These are phyloP conservation scores for Dothideomycetes sp. DNA, from an alignment of 2,329 filamentous ascomycete species.

Conservation along the genomic window DNA sequence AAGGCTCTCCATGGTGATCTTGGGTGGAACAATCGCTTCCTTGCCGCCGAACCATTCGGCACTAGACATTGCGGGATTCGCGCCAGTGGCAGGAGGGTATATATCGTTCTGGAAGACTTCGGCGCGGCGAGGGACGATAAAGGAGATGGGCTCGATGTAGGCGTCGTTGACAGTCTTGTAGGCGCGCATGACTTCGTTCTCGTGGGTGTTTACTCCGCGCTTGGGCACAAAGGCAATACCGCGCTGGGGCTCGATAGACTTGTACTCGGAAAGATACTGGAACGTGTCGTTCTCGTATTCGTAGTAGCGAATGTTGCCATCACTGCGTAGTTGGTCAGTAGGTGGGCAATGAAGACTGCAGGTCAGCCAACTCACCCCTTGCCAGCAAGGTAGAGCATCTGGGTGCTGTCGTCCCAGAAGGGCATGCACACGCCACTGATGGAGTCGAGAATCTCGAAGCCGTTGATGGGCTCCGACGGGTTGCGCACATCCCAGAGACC, in stretches of 20 bases:
- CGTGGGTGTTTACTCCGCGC: constrained; percentile 88
- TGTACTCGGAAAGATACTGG: constrained; percentile 93
- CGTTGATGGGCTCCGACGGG: constrained; percentile 69
- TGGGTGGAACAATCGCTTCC: constrained; percentile 63
- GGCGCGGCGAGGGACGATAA: constrained; percentile 86
- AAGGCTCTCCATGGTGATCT: constrained; percentile 86
- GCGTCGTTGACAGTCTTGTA: constrained; percentile 95
- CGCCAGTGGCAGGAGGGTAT: constrained; percentile 73
- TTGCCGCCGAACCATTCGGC: constrained; percentile 82
- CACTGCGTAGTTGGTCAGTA: constrained; percentile 40
- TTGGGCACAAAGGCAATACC: constrained; percentile 91
- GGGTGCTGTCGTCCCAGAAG: constrained; percentile 97
- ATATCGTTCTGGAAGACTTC: constrained; percentile 97
- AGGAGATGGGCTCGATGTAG: constrained; percentile 94
- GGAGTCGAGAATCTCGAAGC: constrained; percentile 82
- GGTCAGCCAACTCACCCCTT: constrained; percentile 61
- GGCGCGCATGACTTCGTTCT: constrained; percentile 89
- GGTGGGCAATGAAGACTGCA: too few relatives aligned
- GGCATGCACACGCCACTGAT: constrained; percentile 98
- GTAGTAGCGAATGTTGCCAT: constrained; percentile 98
- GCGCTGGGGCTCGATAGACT: constrained; percentile 89
- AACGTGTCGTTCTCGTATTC: constrained; percentile 99
- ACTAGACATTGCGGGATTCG: constrained; percentile 68
- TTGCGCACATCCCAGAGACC: constrained; percentile 89
- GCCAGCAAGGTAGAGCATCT: constrained; percentile 89